Percentiles rank a stretch among this genome's conserved stretches.
Conservation (phyloP, 768 basidiomycete genomes). For the Vishniacozyma victoriae region DNA sequence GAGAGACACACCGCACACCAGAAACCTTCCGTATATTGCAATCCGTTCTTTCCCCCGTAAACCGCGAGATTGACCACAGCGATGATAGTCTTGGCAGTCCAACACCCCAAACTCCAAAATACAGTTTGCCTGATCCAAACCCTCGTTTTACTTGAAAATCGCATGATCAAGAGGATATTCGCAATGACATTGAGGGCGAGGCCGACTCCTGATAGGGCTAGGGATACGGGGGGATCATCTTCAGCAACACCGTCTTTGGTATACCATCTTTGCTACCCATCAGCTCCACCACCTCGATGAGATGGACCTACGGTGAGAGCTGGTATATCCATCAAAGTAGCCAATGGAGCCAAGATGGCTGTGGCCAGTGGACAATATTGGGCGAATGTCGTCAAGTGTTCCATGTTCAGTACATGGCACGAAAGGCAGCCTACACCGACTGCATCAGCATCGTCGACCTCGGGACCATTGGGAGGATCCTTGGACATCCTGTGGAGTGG, state of each 20-base stretch:
- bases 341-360: constrained; percentile 46
- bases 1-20: constrained; percentile 43
- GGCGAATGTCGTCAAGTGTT: constrained; percentile 10
- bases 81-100: constrained; percentile 45
- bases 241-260: constrained; percentile 22
- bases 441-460: too few species aligned
- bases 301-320: constrained; percentile 40
- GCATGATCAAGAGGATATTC: constrained; percentile 43
- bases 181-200: constrained; percentile 44
- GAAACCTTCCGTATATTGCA: constrained; percentile 26
- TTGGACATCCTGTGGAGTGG: too few species aligned
- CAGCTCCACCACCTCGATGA: background rate
- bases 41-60: constrained; percentile 29
- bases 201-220: constrained; percentile 32
- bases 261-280: constrained; percentile 42
- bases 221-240: constrained; percentile 36
- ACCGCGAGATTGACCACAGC: constrained; percentile 40
- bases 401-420: constrained; percentile 1
- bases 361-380: constrained; percentile 42
- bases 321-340: constrained; percentile 48
- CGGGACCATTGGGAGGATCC: too few species aligned
- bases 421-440: too few species aligned
- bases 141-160: constrained; percentile 36
- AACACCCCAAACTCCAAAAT: constrained; percentile 33
- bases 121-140: constrained; percentile 28